Base-by-base conservation (phyloP, 192 early-diverging fungal species). In the Kappamyces sp. region DNA sequence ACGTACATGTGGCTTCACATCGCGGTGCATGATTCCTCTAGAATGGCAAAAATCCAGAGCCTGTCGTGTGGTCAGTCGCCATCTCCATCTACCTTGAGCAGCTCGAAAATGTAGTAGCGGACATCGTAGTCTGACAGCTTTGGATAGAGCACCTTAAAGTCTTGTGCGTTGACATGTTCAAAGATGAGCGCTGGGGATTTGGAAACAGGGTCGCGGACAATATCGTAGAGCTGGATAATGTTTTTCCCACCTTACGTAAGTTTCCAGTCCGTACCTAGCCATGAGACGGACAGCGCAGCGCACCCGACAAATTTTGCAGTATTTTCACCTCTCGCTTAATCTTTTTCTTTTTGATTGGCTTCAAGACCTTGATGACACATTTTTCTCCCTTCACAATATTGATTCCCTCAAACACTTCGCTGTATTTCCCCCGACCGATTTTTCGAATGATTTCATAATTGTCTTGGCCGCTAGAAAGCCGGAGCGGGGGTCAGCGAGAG, bases 271-370 rank as follows among this genome's bases (percentile, higher is more conserved):
- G 22, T 22, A 22, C 22, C 22, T 22, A 22, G 22, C 22, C 22
- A 22, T 22, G 22, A 22, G 22, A 22, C 22, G 22, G 22, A 22
- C 22, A 22, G 22, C 22, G 22, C 22, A 22, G 22, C 22, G 22
- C 22, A 22, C 22, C 96, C 35, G 87, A 84, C 45, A 99, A 76
- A 66, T 96, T 99, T 69, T 96, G 94, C 64, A 99, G 82, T 55
- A 99, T 99, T 69, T 96, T 96, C 71, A 99, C 94, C 69, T 99
- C 96, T 49, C 96, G 82, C 84, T 96, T 97, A 66, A 99, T 99
- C 81, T 99, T 99, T 88, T 96, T 96, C 85, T 99, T 99, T 80
- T 99, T 99, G 63, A 99, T 93, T 2, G 96, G 96, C 78, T 99
- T 99, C 48, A 99, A 76, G 9, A 95, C 96, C 79, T 99, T 99